phyloP scores from a whole-genome alignment of 1,139 yeast species.

The Sugiyamaella sp. region DNA sequence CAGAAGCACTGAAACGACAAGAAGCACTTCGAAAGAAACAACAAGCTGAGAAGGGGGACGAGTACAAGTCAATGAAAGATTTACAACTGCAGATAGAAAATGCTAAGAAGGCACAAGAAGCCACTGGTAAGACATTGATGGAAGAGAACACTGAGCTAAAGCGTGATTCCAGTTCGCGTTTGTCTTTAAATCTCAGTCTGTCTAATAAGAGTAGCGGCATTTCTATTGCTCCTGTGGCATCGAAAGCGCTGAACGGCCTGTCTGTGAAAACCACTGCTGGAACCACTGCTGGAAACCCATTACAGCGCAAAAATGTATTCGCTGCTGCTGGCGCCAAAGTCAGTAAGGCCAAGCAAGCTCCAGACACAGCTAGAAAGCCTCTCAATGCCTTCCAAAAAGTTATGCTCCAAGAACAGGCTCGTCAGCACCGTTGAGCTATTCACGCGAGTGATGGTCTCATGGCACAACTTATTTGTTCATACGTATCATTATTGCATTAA shows the following conservation, averaged over 20 bases:
- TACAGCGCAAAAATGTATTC: constrained; percentile 12
- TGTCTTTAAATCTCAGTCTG: neutral
- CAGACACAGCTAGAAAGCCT: constrained; percentile 22
- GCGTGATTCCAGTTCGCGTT: constrained; percentile 21
- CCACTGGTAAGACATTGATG: neutral
- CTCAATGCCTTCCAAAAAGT: constrained; percentile 31
- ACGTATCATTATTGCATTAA: neutral
- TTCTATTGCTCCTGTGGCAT: neutral
- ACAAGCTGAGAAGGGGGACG: constrained; percentile 49
- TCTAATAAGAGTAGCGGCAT: neutral
- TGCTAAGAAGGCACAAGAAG: constrained; percentile 39
- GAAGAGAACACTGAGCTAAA: constrained; percentile 21
- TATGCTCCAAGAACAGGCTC: constrained; percentile 31
- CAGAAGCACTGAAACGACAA: constrained; percentile 48
- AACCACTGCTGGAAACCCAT: neutral
- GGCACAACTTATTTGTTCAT: neutral
- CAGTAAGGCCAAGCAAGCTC: constrained; percentile 10
- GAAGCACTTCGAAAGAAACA: constrained; percentile 45
- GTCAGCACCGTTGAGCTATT: constrained; percentile 2
- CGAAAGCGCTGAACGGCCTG: neutral
- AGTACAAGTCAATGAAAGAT: constrained; percentile 47
- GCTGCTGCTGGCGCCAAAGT: constrained; percentile 10
- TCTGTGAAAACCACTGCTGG: neutral
- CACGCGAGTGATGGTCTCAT: neutral
- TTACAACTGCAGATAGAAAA: constrained; percentile 57